Evolutionary conservation across 768 basidiomycete genomes (phyloP), one percentile per base, ranked within the genome.

Genomic region (Phallus indusiatus): DNA sequence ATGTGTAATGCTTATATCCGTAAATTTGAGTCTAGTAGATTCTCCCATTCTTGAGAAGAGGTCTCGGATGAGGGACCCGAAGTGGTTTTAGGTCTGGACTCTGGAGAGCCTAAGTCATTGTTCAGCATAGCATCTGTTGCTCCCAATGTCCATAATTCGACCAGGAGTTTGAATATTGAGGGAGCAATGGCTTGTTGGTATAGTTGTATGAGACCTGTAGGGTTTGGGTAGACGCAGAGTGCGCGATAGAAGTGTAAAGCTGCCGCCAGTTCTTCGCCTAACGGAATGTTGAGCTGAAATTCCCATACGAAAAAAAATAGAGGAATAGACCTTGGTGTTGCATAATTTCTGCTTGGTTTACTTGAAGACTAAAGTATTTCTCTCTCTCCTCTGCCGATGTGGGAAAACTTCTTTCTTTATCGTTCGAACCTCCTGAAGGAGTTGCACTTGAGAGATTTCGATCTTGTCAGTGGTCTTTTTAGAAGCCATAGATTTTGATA

Each of bases 241-340:
- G 93, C 94, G 53, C 92, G 82, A 81, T 85, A 99, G 81, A 98
- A 98, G 47, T 85, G 82, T 68, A 90, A 72, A 47, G 96, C 94
- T 18, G 94, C 86, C 11, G 84, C 79, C 24, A 97, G 78, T 24
- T 78, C 72, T 47, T 90, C 86, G 37, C 94, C 95, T 96, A 62
- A 22, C 21, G 57, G 55, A 52, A 9, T 59, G 11, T 24, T 12
- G 35, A 11, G 16, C 20, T 17, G 35, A 18, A 18, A 53, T 20
- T 21, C 20, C 20, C 14, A 28, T 21, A 12, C 35, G 46, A 54
- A 54, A 18, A 34, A 51, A 47, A 47, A 47, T 56, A 46, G 11
- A 21, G 8, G 6, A 14, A 72, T 78, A 59, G 61, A 89, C 94
- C 94, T 75, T 83, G 80, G 4, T 78, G 69, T 60, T 84, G 81